Evolutionary conservation across 805 yeast genomes (phyloP).

Genomic region (Lachancea sp.): DNA sequence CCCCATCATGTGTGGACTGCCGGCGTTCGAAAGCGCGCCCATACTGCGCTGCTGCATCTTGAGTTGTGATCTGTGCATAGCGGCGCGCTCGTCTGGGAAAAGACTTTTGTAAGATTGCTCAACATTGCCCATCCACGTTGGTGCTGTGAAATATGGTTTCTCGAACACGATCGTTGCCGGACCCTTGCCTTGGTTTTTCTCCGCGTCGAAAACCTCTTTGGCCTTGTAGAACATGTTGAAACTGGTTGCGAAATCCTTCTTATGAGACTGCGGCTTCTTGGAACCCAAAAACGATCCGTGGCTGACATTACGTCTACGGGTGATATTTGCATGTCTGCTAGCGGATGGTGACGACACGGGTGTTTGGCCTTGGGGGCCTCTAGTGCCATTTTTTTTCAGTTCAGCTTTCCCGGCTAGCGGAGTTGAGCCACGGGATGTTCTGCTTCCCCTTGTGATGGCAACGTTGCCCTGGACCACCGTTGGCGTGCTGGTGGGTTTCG

Average conservation of each 20-base stretch:
- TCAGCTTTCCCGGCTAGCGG: constrained; percentile 25
- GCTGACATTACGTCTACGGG: constrained; percentile 21
- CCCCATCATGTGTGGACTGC: constrained; percentile 21
- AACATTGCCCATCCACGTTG: constrained; percentile 63
- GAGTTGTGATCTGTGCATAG: constrained; percentile 26
- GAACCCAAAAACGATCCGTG: constrained; percentile 36
- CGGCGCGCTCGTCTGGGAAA: constrained; percentile 40
- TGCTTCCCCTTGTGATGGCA: constrained; percentile 5
- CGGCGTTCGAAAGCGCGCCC: constrained; percentile 22
- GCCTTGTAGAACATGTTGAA: constrained; percentile 51
- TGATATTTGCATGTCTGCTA: constrained; percentile 14
- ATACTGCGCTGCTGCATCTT: constrained; percentile 31
- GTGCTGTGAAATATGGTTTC: constrained; percentile 64
- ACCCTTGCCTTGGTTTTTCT: constrained; percentile 21
- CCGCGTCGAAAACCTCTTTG: constrained; percentile 32
- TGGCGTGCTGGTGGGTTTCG: constrained; percentile 17
- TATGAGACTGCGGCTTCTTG: constrained; percentile 30
- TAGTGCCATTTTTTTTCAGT: constrained; percentile 16
- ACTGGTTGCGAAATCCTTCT: constrained; percentile 35
- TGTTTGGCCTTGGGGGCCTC: constrained; percentile 25
- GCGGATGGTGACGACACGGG: constrained; percentile 18
- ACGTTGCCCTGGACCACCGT: constrained; percentile 8
- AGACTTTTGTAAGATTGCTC: constrained; percentile 50
- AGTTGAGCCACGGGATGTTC: constrained; percentile 13
- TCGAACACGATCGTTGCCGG: constrained; percentile 40